Base-by-base conservation (phyloP, 2,329 filamentous ascomycete genomes). In the Cryphonectria nitschkei region DNA sequence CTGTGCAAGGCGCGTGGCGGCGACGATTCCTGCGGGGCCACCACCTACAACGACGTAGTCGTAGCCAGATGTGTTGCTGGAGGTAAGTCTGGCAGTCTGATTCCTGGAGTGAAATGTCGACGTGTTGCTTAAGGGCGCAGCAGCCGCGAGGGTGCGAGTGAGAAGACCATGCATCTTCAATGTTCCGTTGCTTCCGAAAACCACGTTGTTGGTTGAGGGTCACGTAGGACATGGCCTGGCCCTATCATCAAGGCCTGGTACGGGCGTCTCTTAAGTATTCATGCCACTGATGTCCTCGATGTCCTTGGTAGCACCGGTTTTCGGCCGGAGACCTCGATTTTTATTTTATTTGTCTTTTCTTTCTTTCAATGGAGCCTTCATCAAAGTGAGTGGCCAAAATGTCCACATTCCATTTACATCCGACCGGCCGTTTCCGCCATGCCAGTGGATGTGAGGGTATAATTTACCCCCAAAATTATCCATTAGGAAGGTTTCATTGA, bases 31-130 rank as follows among this genome's bases (percentile, higher is more conserved):
- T 5, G 79, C 77, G 16, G 80, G 77, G 26, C 81, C 80, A 34
- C 77, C 81, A 54, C 81, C 80, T 0, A 79, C 80, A 13, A 82
- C 77, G 26, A 82, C 82, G 66, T 80, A 80, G 65, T 82, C 81
- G 71, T 81, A 82, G 61, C 61, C 61, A 2, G 80, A 81, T 1
- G 72, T 70, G 71, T 65, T 70, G 74, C 75, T 77, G 65, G 72
- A 70, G 50, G 72, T 71, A n/a, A 39, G 16, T 26, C 22, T n/a
- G 19, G 34, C 68, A 67, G 11, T 41, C 60, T 2, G 26, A 37
- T 22, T 39, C 37, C 37, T 62, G 2, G 60, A 19, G 37, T 34
- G 43, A 39, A 34, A 0, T n/a, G 60, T 22, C 9, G 60, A 62
- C 7, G 60, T 34, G 34, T 34, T 39, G 60, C 37, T n/a, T 6